A percentile compares a stretch with the other conserved stretches of the same genome.
These are phyloP conservation scores for Antarctomyces pellizariae DNA, from an alignment of 495 filamentous ascomycete genomes.

Conservation along the genomic window DNA sequence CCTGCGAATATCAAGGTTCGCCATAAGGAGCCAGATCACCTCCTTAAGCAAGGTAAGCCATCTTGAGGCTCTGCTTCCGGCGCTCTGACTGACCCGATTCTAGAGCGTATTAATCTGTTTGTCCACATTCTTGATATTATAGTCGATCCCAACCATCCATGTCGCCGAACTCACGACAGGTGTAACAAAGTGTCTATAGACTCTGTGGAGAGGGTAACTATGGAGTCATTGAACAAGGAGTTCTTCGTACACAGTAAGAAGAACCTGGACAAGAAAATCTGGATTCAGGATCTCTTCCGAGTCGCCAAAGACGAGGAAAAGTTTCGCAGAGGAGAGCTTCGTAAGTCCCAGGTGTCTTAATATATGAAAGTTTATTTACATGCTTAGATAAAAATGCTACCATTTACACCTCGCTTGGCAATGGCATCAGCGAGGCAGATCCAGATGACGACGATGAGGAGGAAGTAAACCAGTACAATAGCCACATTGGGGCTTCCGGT, in stretches of 20 bases:
- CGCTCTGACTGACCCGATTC: not conserved
- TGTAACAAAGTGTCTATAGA: slow-evolving; percentile 16
- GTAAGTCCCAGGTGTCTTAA: too few species aligned
- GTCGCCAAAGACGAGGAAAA: slow-evolving; percentile 39
- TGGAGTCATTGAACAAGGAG: slow-evolving; percentile 21
- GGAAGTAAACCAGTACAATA: too few species aligned
- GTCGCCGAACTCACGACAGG: slow-evolving; percentile 12
- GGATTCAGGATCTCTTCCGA: slow-evolving; percentile 41
- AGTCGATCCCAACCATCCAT: slow-evolving; percentile 19
- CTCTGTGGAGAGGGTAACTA: slow-evolving; percentile 22
- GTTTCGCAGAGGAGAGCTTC: slow-evolving; percentile 32
- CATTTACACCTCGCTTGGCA: too few species aligned
- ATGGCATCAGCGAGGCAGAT: too few species aligned
- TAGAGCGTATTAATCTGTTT: slow-evolving; percentile 37
- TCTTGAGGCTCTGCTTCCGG: not conserved
- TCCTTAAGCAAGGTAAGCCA: slow-evolving; percentile 45
- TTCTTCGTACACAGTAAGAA: slow-evolving; percentile 20
- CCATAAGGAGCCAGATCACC: slow-evolving; percentile 73
- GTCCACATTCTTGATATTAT: slow-evolving; percentile 37
- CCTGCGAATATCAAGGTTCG: slow-evolving; percentile 19
- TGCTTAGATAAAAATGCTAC: too few species aligned
- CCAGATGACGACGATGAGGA: slow-evolving; percentile 1
- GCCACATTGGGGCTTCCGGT: too few species aligned
- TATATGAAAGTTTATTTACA: too few species aligned
- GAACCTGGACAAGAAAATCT: slow-evolving; percentile 20